phyloP scores from a whole-genome alignment of 257 asterid species.

The Gentiana macrophylla region DNA sequence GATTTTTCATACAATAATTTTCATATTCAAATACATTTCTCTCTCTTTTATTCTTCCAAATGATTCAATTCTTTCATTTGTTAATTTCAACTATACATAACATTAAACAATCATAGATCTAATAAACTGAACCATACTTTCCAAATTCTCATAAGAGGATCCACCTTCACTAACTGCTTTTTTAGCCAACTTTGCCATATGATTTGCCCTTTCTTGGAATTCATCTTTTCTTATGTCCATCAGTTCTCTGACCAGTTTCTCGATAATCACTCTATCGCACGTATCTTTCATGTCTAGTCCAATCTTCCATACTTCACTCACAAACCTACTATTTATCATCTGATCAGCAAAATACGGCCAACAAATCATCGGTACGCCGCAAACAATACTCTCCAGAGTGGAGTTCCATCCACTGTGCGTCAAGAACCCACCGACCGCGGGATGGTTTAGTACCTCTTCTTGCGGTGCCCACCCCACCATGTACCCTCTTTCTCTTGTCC shows the following conservation, averaged over 20 bases:
- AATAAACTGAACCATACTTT: conserved; percentile 12
- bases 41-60: too few species aligned
- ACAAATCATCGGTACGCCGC: conserved; percentile 31
- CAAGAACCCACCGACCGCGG: conserved; percentile 19
- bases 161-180: conserved; percentile 32
- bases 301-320: conserved; percentile 45
- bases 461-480: conserved; percentile 28
- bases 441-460: conserved; percentile 15
- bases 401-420: conserved; percentile 31
- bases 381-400: conserved; percentile 18
- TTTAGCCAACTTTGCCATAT: conserved; percentile 23
- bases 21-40: too few species aligned
- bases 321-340: conserved; percentile 35
- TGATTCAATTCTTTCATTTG: too few species aligned
- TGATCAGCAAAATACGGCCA: conserved; percentile 35
- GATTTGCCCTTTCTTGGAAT: conserved; percentile 17
- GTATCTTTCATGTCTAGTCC: conserved; percentile 56
- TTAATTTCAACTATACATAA: background rate
- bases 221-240: conserved; percentile 34
- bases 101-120: conserved; percentile 1
- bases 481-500: conserved; percentile 10
- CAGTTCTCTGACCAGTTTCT: conserved; percentile 29
- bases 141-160: conserved; percentile 23
- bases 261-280: conserved; percentile 27
- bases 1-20: too few species aligned